Evolutionary conservation across 208 protist species (phyloP).

Genomic region (Wallacemonas sp.): DNA sequence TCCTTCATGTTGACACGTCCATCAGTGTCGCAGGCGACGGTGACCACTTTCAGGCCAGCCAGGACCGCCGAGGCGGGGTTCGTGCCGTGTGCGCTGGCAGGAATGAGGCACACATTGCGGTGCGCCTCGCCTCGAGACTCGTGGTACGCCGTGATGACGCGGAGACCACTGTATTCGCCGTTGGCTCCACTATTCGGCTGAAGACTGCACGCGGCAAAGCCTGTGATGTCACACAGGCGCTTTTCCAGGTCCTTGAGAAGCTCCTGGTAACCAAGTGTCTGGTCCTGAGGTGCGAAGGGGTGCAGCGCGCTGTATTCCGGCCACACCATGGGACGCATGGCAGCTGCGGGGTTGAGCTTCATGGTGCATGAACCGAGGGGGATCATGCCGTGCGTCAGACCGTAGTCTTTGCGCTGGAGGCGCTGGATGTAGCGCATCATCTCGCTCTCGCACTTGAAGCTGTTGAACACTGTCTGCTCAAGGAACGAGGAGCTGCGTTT

Average conservation of each 20-base stretch:
- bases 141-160: constrained; percentile 78
- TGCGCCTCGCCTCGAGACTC: constrained; percentile 76
- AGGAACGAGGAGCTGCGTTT: constrained; percentile 84
- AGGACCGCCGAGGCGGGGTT: constrained; percentile 97
- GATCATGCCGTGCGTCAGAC: constrained; percentile 95
- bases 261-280: constrained; percentile 84
- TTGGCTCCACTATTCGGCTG: constrained; percentile 97
- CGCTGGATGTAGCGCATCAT: constrained; percentile 96
- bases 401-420: constrained; percentile 94
- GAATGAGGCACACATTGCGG: constrained; percentile 97
- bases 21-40: constrained; percentile 88
- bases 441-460: constrained; percentile 95
- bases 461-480: constrained; percentile 94
- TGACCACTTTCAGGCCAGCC: constrained; percentile 89
- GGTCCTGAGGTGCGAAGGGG: constrained; percentile 93
- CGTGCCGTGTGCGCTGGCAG: constrained; percentile 97
- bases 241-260: constrained; percentile 81
- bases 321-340: constrained; percentile 96
- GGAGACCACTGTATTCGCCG: constrained; percentile 97
- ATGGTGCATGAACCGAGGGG: constrained; percentile 98
- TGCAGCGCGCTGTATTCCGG: constrained; percentile 93
- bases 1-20: constrained; percentile 94
- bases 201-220: constrained; percentile 93
- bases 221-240: constrained; percentile 93
- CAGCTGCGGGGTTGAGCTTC: constrained; percentile 97